Evolutionary conservation across 306 rosid species (phyloP).

Genomic region (Trifolium dubium): DNA sequence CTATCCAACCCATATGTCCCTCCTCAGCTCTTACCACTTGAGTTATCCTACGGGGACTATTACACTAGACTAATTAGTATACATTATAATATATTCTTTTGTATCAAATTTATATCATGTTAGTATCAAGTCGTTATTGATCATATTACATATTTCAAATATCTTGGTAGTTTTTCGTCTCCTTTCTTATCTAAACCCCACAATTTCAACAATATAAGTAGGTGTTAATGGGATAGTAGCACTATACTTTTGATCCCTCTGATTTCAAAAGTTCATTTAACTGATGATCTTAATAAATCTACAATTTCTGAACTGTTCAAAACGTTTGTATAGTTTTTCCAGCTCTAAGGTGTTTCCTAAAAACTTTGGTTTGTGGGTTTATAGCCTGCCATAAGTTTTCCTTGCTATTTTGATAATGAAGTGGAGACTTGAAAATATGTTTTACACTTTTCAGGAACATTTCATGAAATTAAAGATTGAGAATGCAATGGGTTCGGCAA

Average conservation of each 20-base stretch:
- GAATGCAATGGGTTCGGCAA: constrained; percentile 83
- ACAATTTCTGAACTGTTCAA: constrained; percentile 2
- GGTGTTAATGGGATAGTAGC: neutral
- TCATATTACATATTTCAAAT: neutral
- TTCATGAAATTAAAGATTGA: constrained; percentile 79
- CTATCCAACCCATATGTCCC: too few species aligned
- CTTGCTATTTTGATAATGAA: constrained; percentile 4
- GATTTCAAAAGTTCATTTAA: neutral
- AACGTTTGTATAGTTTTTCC: constrained; percentile 12
- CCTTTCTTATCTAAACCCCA: neutral
- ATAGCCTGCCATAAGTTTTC: constrained; percentile 9
- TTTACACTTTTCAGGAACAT: constrained; percentile 72
- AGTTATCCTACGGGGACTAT: too few species aligned
- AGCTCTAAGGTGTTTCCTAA: neutral
- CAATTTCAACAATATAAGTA: neutral
- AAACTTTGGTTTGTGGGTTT: constrained; percentile 8
- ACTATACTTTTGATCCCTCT: neutral
- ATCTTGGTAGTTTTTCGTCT: neutral
- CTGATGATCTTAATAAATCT: neutral
- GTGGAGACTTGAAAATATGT: constrained; percentile 21
- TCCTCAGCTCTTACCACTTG: too few species aligned
- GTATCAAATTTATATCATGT: neutral
- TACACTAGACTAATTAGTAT: too few species aligned
- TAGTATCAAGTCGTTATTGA: neutral
- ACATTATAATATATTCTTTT: too few species aligned